Evolutionary conservation across 1,139 yeast genomes (phyloP).

Genomic region (Debaryomyces subglobosus): DNA sequence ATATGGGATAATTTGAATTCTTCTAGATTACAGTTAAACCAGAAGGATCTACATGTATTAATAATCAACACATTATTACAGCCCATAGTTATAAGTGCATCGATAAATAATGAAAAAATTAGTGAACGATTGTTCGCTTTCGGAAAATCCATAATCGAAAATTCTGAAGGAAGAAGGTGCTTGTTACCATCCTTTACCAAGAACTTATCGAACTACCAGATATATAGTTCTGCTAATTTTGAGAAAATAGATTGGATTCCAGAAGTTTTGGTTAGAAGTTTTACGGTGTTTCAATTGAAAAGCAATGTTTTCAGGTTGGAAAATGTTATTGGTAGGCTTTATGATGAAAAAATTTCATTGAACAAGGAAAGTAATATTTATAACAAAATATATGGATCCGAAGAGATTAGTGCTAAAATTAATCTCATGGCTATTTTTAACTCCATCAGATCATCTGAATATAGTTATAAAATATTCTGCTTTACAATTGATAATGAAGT

Average conservation of each 20-base stretch:
- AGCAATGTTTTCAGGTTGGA: slow-evolving; percentile 65
- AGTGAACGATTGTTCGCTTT: slow-evolving; percentile 36
- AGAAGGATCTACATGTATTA: slow-evolving; percentile 60
- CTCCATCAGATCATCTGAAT: slow-evolving; percentile 30
- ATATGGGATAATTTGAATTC: slow-evolving; percentile 65
- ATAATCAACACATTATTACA: slow-evolving; percentile 52
- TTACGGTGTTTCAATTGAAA: slow-evolving; percentile 55
- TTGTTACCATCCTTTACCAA: slow-evolving; percentile 62
- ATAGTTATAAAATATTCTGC: slow-evolving; percentile 45
- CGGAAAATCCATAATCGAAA: slow-evolving; percentile 47
- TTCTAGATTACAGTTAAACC: slow-evolving; percentile 66
- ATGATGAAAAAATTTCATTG: slow-evolving; percentile 39
- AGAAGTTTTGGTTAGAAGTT: slow-evolving; percentile 49
- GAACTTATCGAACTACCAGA: slow-evolving; percentile 45
- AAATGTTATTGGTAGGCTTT: slow-evolving; percentile 53
- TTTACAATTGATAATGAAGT: slow-evolving; percentile 44
- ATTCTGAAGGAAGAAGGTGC: slow-evolving; percentile 67
- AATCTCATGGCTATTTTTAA: slow-evolving; percentile 50
- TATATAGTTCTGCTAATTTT: slow-evolving; percentile 30
- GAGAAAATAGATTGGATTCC: slow-evolving; percentile 56
- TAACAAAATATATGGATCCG: slow-evolving; percentile 54
- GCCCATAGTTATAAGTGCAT: slow-evolving; percentile 21
- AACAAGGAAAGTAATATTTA: slow-evolving; percentile 43
- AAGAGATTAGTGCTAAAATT: slow-evolving; percentile 60
- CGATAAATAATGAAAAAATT: slow-evolving; percentile 24